Evolutionary conservation across 129 eudicot genomes (phyloP), one percentile per base, ranked within the genome.

Genomic region (Apium graveolens): DNA sequence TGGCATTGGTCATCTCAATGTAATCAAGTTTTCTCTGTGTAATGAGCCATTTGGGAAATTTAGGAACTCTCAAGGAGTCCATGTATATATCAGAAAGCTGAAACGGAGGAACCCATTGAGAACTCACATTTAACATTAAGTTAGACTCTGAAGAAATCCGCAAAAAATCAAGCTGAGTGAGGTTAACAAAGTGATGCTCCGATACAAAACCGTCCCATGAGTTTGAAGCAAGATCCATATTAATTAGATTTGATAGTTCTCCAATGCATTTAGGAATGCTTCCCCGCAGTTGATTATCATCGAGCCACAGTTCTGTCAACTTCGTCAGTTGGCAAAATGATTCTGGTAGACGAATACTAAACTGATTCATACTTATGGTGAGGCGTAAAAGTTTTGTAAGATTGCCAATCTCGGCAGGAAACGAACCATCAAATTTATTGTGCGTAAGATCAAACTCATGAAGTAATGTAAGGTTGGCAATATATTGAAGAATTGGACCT

Each of bases 41-140:
- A 44, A 16, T 1, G 31, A 68, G 62, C 75, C 81, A 78, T 26
- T 29, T 17, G 24, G 75, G 81, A 44, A 78, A 66, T 9, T 43
- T 14, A 1, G 75, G 62, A 5, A 66, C 37, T n/a, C 29, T 42
- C 1, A 27, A 4, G 18, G 31, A 45, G n/a, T 12, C 7, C 14
- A 63, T 7, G 32, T 11, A 27, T 3, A 38, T 38, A 38, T 38
- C 5, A 38, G 41, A 4, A 38, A 38, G 41, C 41, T 38, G 41
- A 4, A 38, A 38, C 0, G 41, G 41, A 38, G 41, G 41, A 38
- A 38, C 41, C 41, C 41, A 38, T 38, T 38, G 5, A 38, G 41
- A 38, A 38, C 41, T 38, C 0, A 38, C 41, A 38, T 38, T 38
- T 4, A 38, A 4, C 41, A 38, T 38, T 38, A 38, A 38, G 41